These are phyloP conservation scores for Erigeron philadelphicus DNA, from an alignment of 140 eudicot species.

Conservation along the genomic window DNA sequence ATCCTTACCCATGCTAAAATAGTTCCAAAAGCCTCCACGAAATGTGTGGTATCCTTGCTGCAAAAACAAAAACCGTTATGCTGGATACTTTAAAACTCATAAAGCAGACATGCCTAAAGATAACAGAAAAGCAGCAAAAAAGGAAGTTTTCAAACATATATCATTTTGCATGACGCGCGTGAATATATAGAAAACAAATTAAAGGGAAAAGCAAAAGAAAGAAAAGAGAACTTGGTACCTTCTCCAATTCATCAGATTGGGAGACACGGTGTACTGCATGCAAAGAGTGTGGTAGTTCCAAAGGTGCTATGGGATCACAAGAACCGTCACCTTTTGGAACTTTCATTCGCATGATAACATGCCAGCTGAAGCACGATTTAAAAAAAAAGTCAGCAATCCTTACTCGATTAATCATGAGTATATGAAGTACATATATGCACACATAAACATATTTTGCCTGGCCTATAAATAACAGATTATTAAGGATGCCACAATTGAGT, in stretches of 20 bases:
- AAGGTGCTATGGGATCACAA: constrained; percentile 85
- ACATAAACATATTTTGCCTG: neutral
- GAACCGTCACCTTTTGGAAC: constrained; percentile 52
- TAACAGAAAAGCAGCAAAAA: constrained; percentile 4
- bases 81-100: constrained; percentile 1
- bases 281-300: constrained; percentile 81
- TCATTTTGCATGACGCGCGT: neutral
- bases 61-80: constrained; percentile 4
- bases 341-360: constrained; percentile 76
- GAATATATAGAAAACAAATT: neutral
- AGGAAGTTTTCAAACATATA: neutral
- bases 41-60: constrained; percentile 78
- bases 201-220: neutral
- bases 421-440: neutral
- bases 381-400: neutral
- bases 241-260: constrained; percentile 41
- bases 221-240: constrained; percentile 33
- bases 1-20: constrained; percentile 88
- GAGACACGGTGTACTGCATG: constrained; percentile 69
- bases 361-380: constrained; percentile 66
- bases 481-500: neutral
- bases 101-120: constrained; percentile 4
- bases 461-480: neutral
- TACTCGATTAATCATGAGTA: neutral
- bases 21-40: constrained; percentile 98